phyloP scores from a whole-genome alignment of 2,329 filamentous ascomycete species.

The Fusarium tricinctum region DNA sequence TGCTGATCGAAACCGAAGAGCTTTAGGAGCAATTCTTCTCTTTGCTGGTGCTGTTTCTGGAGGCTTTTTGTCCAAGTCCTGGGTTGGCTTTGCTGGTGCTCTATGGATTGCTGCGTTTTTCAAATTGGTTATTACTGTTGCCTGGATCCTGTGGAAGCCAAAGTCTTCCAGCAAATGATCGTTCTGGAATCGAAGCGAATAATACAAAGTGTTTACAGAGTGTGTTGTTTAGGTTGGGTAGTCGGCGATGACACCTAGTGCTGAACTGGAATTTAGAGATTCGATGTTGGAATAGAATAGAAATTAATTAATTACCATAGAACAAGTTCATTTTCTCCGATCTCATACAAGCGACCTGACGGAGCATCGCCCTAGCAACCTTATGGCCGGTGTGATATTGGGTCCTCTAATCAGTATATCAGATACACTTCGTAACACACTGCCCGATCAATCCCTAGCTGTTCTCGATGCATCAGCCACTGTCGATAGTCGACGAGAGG shows the following conservation, averaged over 20 bases:
- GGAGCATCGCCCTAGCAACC: too few species aligned
- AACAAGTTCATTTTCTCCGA: background rate
- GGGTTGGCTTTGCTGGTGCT: conserved; percentile 47
- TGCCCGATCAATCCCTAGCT: background rate
- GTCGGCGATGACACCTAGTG: background rate
- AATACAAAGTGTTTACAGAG: background rate
- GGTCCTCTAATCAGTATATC: background rate
- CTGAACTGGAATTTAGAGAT: background rate
- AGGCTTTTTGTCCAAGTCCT: conserved; percentile 49
- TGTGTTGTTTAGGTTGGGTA: background rate
- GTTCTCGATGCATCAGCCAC: background rate
- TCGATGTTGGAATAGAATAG: background rate
- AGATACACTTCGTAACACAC: background rate
- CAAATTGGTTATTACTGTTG: conserved; percentile 40
- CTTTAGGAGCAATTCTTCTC: conserved; percentile 40
- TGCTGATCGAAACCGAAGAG: conserved; percentile 44
- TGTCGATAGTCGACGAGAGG: background rate
- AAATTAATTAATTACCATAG: background rate
- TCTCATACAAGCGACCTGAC: background rate
- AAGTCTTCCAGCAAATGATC: conserved; percentile 20
- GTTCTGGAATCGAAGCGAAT: too few species aligned
- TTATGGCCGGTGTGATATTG: too few species aligned
- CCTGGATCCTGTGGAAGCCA: conserved; percentile 47
- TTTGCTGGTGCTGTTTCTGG: conserved; percentile 45
- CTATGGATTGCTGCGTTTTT: conserved; percentile 49